phyloP scores from a whole-genome alignment of 2,329 filamentous ascomycete species.

The Curvularia sp. region DNA sequence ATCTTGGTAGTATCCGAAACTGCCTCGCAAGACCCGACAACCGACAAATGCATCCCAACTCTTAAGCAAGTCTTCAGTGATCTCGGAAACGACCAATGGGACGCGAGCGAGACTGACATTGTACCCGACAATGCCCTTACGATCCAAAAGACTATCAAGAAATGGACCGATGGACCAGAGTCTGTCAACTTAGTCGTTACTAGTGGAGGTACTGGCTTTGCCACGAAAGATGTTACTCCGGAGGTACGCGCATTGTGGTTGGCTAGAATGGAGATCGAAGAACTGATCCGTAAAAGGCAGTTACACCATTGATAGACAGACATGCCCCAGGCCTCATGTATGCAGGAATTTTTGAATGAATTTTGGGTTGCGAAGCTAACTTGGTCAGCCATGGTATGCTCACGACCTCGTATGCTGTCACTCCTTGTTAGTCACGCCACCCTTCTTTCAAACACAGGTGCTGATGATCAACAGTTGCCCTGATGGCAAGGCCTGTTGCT shows the following conservation, averaged over 20 bases:
- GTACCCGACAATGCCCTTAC: constrained; percentile 76
- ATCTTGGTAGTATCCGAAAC: constrained; percentile 93
- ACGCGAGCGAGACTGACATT: constrained; percentile 71
- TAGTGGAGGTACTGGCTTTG: constrained; percentile 93
- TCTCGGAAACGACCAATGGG: constrained; percentile 75
- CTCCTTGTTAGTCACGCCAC: constrained; percentile 75
- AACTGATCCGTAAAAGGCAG: constrained; percentile 62
- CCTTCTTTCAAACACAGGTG: not conserved
- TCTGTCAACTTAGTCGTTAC: constrained; percentile 79
- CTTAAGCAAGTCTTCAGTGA: constrained; percentile 73
- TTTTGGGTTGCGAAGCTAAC: constrained; percentile 20
- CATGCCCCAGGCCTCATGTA: constrained; percentile 85
- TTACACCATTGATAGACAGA: constrained; percentile 79
- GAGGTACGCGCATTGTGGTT: constrained; percentile 65
- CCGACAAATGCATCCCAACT: constrained; percentile 73
- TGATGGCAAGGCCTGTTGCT: constrained; percentile 94
- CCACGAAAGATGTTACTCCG: constrained; percentile 82
- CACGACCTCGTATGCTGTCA: constrained; percentile 79
- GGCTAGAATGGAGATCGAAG: not conserved
- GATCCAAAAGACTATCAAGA: constrained; percentile 75
- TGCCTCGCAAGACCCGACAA: constrained; percentile 76
- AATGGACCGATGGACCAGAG: constrained; percentile 72
- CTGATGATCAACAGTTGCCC: constrained; percentile 70
- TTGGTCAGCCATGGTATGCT: constrained; percentile 82
- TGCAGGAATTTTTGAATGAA: constrained; percentile 31